phyloP scores from a whole-genome alignment of 441 rosid species.

The Pelargonium citronellum region DNA sequence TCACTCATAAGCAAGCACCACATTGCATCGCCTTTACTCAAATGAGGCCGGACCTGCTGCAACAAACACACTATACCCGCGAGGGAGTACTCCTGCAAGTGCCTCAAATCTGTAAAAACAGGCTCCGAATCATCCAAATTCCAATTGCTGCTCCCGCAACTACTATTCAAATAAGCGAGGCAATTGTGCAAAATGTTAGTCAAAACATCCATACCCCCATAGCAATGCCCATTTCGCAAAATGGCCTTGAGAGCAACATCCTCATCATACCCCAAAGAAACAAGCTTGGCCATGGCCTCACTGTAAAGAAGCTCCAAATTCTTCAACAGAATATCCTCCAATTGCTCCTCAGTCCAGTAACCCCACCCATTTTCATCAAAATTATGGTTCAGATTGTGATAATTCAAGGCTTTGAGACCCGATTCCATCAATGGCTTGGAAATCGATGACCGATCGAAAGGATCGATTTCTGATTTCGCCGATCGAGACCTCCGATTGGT shows the following conservation, averaged over 20 bases:
- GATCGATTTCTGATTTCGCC: constrained; percentile 49
- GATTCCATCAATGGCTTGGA: constrained; percentile 47
- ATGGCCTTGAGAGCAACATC: constrained; percentile 62
- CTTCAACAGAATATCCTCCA: constrained; percentile 63
- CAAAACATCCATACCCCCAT: constrained; percentile 79
- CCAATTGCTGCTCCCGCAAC: constrained; percentile 24
- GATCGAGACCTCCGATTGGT: constrained; percentile 59
- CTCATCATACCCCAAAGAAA: constrained; percentile 57
- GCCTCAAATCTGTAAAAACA: constrained; percentile 62
- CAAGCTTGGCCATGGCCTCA: constrained; percentile 63
- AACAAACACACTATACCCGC: constrained; percentile 78
- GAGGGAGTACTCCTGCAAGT: constrained; percentile 68
- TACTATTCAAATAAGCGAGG: constrained; percentile 58
- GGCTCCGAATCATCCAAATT: constrained; percentile 42
- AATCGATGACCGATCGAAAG: constrained; percentile 37
- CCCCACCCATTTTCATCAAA: constrained; percentile 69
- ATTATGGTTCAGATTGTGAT: constrained; percentile 24
- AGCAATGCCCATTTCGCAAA: constrained; percentile 65
- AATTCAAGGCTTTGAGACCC: constrained; percentile 45
- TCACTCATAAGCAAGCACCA: constrained; percentile 93
- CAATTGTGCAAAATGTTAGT: constrained; percentile 69
- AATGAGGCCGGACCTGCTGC: constrained; percentile 68
- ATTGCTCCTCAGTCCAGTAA: constrained; percentile 69
- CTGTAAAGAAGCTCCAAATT: constrained; percentile 56
- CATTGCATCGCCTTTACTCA: constrained; percentile 92